Percentiles rank a stretch among this genome's conserved stretches.
These are phyloP conservation scores for Cantharellus anzutake DNA, from an alignment of 768 basidiomycete species.

Conservation along the genomic window DNA sequence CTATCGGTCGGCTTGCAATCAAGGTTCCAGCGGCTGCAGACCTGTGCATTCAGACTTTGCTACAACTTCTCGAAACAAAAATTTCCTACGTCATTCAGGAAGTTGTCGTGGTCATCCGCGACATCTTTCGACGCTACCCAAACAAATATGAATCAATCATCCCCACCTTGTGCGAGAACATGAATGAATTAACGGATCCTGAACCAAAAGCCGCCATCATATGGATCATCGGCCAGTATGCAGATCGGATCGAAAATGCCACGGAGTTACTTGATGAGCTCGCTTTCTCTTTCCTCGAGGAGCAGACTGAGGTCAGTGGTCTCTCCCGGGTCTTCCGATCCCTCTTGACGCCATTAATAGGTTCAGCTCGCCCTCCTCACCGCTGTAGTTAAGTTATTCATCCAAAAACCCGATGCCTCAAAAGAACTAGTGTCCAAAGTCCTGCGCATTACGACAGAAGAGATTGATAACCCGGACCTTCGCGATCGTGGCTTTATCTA, in stretches of 20 bases:
- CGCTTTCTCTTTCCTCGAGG: conserved; percentile 74
- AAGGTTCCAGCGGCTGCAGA: conserved; percentile 85
- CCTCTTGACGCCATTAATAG: conserved; percentile 21
- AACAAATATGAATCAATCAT: conserved; percentile 95
- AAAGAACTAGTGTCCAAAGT: conserved; percentile 89
- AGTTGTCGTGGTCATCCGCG: conserved; percentile 91
- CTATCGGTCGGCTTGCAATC: conserved; percentile 94
- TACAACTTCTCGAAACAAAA: conserved; percentile 79
- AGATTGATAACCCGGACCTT: conserved; percentile 94
- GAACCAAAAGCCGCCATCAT: conserved; percentile 96
- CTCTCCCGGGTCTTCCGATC: not conserved
- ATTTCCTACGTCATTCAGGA: conserved; percentile 96
- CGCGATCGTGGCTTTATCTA: conserved; percentile 98
- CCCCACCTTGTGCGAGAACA: conserved; percentile 76
- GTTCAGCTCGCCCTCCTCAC: conserved; percentile 92
- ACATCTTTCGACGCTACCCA: conserved; percentile 93
- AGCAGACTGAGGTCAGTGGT: conserved; percentile 61
- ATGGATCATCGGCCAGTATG: conserved; percentile 95
- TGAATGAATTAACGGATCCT: conserved; percentile 84
- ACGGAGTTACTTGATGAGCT: conserved; percentile 91
- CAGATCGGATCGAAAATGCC: conserved; percentile 85
- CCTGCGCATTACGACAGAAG: conserved; percentile 92
- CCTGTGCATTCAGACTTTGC: conserved; percentile 69
- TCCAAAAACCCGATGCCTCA: conserved; percentile 73
- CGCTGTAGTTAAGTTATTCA: conserved; percentile 88